These are phyloP conservation scores for Thielaviopsis cerberus DNA, from an alignment of 2,329 filamentous ascomycete genomes.

Conservation along the genomic window DNA sequence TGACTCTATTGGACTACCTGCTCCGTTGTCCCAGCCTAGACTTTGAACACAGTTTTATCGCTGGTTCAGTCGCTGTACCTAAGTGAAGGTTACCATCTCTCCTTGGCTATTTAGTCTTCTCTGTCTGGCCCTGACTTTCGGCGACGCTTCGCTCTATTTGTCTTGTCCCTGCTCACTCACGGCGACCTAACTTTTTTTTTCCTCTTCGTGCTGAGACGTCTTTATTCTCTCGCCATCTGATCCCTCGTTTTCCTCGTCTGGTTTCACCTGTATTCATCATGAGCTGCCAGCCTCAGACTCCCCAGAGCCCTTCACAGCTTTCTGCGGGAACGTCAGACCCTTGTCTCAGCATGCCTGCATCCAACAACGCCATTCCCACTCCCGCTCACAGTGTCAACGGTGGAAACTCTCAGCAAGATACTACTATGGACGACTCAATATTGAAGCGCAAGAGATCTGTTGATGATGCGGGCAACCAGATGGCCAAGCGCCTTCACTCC, in stretches of 20 bases:
- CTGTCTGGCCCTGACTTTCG: neutral
- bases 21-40: neutral
- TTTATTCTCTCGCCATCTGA: neutral
- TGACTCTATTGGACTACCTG: neutral
- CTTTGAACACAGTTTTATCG: neutral
- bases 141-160: neutral
- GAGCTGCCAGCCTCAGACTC: conserved; percentile 49
- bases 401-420: conserved; percentile 22
- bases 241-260: neutral
- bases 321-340: conserved; percentile 36
- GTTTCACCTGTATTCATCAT: conserved; percentile 27
- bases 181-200: neutral
- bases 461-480: conserved; percentile 36
- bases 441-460: conserved; percentile 43
- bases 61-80: neutral
- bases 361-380: conserved; percentile 35
- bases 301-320: conserved; percentile 46
- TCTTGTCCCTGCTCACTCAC: neutral
- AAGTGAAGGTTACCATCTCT: neutral
- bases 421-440: conserved; percentile 27
- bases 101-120: neutral
- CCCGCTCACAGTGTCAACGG: conserved; percentile 45
- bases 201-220: neutral
- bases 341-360: conserved; percentile 32
- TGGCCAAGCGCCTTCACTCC: conserved; percentile 43